Conservation (phyloP, 108 stramenopile genomes). For the Cyclotella choctawhatcheeana region DNA sequence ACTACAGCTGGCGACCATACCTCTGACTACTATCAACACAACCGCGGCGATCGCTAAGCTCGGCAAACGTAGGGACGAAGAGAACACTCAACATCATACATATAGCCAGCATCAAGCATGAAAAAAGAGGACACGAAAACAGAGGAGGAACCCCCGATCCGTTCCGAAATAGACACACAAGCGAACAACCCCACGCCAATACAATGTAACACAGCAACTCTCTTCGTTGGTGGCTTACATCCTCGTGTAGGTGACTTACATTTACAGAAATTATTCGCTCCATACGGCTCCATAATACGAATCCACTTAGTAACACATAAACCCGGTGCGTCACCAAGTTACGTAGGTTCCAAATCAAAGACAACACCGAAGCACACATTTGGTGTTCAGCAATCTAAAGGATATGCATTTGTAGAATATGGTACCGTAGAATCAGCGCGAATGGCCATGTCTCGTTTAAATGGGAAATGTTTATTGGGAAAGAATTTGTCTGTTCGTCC, state of each 20-base stretch:
- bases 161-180: not conserved
- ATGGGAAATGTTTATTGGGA: constrained; percentile 35
- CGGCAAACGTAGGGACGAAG: too few species aligned
- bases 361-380: constrained; percentile 17
- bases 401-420: constrained; percentile 50
- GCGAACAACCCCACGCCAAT: not conserved
- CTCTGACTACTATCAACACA: too few species aligned
- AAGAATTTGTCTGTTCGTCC: constrained; percentile 40
- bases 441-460: constrained; percentile 39
- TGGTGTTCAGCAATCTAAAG: constrained; percentile 40
- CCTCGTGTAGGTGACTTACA: constrained; percentile 45
- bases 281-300: constrained; percentile 41
- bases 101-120: too few species aligned
- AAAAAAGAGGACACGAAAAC: too few species aligned
- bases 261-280: constrained; percentile 45
- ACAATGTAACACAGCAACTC: constrained; percentile 29
- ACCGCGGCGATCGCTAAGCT: too few species aligned
- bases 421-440: constrained; percentile 35
- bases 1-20: too few species aligned
- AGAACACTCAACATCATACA: too few species aligned
- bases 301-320: constrained; percentile 37
- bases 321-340: constrained; percentile 3
- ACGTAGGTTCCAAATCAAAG: constrained; percentile 20
- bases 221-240: constrained; percentile 46
- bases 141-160: too few species aligned